These are phyloP conservation scores for Garcia nutans DNA, from an alignment of 345 rosid species.

Conservation along the genomic window DNA sequence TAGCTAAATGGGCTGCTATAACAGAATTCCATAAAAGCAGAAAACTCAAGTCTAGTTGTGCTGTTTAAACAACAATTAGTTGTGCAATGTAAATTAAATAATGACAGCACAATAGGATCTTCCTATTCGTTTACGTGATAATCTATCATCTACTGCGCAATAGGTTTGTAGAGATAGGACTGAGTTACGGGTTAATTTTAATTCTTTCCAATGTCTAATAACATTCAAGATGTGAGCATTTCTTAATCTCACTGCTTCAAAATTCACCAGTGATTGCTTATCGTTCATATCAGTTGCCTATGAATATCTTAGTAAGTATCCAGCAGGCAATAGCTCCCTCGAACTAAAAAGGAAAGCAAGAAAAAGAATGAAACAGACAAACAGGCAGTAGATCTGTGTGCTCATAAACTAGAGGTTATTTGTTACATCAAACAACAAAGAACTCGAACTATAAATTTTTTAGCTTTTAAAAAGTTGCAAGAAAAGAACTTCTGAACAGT, in stretches of 20 bases:
- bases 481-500: background rate
- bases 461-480: background rate
- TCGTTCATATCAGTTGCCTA: no score
- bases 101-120: constrained; percentile 9
- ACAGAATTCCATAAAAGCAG: constrained; percentile 15
- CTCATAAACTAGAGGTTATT: background rate
- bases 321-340: background rate
- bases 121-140: background rate
- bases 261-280: background rate
- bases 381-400: background rate
- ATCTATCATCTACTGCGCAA: background rate
- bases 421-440: background rate
- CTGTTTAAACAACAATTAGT: background rate
- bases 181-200: background rate
- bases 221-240: background rate
- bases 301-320: background rate
- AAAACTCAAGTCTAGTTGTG: constrained; percentile 7
- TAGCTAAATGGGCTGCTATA: constrained; percentile 17
- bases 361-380: background rate
- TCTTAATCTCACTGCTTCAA: background rate
- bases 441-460: background rate
- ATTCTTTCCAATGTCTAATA: background rate
- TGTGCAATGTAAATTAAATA: constrained; percentile 14
- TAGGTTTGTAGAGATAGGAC: background rate
- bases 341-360: background rate